Base-by-base conservation (phyloP, 1,284 basidiomycete species). In the Mycena sp. region DNA sequence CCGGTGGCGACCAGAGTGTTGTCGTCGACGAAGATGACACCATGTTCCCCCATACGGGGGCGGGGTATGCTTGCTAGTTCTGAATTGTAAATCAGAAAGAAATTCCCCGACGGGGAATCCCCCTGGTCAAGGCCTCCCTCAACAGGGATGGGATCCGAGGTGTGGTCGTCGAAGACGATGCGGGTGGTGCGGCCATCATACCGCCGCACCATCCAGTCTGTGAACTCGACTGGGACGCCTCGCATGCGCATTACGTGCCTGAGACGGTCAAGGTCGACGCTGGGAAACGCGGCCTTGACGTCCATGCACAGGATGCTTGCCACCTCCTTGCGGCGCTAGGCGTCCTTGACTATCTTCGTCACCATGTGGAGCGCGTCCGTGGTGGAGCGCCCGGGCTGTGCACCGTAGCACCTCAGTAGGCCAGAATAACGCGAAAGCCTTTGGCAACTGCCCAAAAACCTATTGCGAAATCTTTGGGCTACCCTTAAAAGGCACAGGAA, bases 81-180 rank as follows among this genome's bases (percentile, higher is more conserved):
- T 0, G 72, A 61, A 28, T 67, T 67, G 56, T 72, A 74, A 32
- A 74, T 60, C 3, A 69, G 52, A 11, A 67, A 70, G 0, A 69
- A 61, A 41, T 72, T 68, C 0, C 67, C 67, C 0, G 71, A 72
- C 19, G 66, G 29, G 5, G 68, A 70, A 5, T 69, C 71, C 0
- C 72, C 71, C 66, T 74, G 72, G 10, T 69, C 70, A 2, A 73
- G 68, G 9, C 70, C 71, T 0, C 45, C 14, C 23, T 67, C 69
- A 3, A 67, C 57, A 0, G 66, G 61, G 0, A 45, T 48, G 0
- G 32, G 40, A 3, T 28, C 41, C 1, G 61, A 63, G 2, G 9
- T n/a, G 37, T 23, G 58, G 28, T 71, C 65, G 28, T 70, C 69
- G 11, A 71, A 48, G 21, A 61, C 62, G 7, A 73, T 64, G n/a